Base-by-base conservation (phyloP, 2,329 filamentous ascomycete species). In the Arthroderma sp. region DNA sequence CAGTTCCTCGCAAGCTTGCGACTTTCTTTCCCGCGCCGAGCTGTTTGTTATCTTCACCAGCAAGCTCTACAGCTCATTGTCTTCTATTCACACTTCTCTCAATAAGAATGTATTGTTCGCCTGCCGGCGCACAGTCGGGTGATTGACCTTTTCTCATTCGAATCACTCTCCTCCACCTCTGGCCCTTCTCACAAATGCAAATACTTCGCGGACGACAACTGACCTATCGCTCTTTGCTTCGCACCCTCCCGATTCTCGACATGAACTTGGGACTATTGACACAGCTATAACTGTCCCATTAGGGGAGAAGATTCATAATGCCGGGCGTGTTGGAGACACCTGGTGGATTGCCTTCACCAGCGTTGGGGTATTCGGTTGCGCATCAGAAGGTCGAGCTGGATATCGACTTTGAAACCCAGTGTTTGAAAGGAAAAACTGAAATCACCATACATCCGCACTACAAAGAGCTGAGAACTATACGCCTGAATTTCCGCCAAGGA, bases 341-440 rank as follows among this genome's bases (percentile, higher is more conserved):
- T 27, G 28, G 22, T 10, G 31, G 29, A 27, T 28, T 36, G 29
- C 32, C 32, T 10, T 34, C 57, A 42, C 27, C 32, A 7, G 56
- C 56, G 29, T 54, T 61, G 48, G 68, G 68, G 33, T 79, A 73
- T 56, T 69, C 70, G 40, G 69, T 96, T 47, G 73, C 86, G 44
- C 82, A 87, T 65, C 89, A 96, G 66, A 84, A 85, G 61, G 81
- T 98, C 41, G 82, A 87, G 56, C 72, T 98, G 48, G 88, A 96
- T 56, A 72, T 98, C 59, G 84, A 94, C 66, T 93, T 98, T 61
- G 73, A 76, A 51, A 77, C 76, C 44, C 82, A 80, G 63, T 75
- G 73, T 57, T 68, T 96, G 56, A 80, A 76, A 49, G 91, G 91
- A 42, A 82, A 77, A 51, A 86, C 84, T 6, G 82, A 88, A 53